Conservation (phyloP, 768 basidiomycete species). For the Punctularia strigosozonata region DNA sequence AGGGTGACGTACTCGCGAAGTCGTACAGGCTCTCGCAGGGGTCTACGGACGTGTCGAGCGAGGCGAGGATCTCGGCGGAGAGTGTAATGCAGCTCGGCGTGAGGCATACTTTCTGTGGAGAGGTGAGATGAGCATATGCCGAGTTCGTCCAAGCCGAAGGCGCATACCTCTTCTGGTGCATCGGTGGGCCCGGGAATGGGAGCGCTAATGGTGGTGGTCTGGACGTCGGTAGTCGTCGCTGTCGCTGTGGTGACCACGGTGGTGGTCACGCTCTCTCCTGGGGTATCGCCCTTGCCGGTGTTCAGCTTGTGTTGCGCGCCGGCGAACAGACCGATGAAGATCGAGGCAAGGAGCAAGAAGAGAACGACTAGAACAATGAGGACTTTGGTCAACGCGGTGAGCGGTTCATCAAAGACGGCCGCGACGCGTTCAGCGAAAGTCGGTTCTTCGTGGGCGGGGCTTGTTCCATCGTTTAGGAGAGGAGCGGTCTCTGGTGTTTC, state of each 20-base stretch:
- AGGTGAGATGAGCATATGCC: background rate
- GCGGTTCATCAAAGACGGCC: conserved; percentile 56
- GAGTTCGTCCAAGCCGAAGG: background rate
- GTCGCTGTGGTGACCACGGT: conserved; percentile 24
- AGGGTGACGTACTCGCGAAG: conserved; percentile 64
- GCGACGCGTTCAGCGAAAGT: conserved; percentile 38
- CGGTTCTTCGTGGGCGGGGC: conserved; percentile 6
- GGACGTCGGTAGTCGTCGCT: conserved; percentile 27
- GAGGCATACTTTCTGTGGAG: conserved; percentile 51
- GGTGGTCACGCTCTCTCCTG: conserved; percentile 19
- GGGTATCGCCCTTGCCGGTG: conserved; percentile 27
- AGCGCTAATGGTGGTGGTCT: conserved; percentile 27
- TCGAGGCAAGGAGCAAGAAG: conserved; percentile 69
- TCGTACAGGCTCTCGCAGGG: conserved; percentile 95
- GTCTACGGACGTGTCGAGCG: conserved; percentile 70
- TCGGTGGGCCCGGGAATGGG: conserved; percentile 41
- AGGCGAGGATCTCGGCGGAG: conserved; percentile 71
- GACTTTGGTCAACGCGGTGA: conserved; percentile 76
- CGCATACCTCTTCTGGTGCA: conserved; percentile 38
- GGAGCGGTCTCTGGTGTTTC: conserved; percentile 46
- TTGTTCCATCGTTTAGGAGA: conserved; percentile 26
- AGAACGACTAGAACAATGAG: conserved; percentile 66
- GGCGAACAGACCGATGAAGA: conserved; percentile 91
- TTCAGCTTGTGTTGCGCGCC: conserved; percentile 75
- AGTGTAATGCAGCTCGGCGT: conserved; percentile 72